Evolutionary conservation across 805 yeast genomes (phyloP).

Genomic region (Vanderwaltozyma polyspora): DNA sequence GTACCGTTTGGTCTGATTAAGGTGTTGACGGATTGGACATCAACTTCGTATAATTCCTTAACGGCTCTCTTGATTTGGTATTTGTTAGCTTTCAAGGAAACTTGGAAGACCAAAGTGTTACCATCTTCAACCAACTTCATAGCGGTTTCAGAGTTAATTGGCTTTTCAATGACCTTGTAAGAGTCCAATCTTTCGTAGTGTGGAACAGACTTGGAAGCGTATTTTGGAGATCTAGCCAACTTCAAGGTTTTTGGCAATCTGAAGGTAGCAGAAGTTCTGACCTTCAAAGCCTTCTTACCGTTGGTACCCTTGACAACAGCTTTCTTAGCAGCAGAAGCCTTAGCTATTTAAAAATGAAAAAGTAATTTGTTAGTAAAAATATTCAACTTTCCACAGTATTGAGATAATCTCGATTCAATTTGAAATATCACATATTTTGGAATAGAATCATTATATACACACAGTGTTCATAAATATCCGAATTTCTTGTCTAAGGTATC

Average conservation of each 20-base stretch:
- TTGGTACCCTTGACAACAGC: constrained; percentile 96
- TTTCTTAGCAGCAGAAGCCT: constrained; percentile 97
- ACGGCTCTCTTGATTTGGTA: constrained; percentile 96
- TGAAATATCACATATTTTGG: no score
- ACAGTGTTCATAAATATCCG: no score
- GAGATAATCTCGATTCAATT: no score
- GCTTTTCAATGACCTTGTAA: constrained; percentile 85
- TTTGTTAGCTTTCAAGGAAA: constrained; percentile 95
- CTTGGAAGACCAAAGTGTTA: constrained; percentile 98
- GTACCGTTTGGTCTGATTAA: constrained; percentile 98
- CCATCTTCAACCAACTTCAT: constrained; percentile 99
- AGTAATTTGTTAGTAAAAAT: constrained; percentile 3
- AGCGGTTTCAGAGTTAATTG: constrained; percentile 97
- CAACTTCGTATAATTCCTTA: constrained; percentile 96
- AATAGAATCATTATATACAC: no score
- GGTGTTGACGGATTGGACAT: constrained; percentile 88
- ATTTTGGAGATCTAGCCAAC: constrained; percentile 89
- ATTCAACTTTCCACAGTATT: no score
- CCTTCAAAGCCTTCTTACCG: constrained; percentile 81
- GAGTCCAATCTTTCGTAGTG: constrained; percentile 96
- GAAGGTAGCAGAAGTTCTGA: constrained; percentile 92
- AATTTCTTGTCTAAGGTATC: no score
- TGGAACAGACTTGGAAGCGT: constrained; percentile 91
- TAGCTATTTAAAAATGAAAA: constrained; percentile 28
- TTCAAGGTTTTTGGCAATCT: constrained; percentile 95